These are phyloP conservation scores for Phytophthora vignae DNA, from an alignment of 352 stramenopile species.

Conservation along the genomic window DNA sequence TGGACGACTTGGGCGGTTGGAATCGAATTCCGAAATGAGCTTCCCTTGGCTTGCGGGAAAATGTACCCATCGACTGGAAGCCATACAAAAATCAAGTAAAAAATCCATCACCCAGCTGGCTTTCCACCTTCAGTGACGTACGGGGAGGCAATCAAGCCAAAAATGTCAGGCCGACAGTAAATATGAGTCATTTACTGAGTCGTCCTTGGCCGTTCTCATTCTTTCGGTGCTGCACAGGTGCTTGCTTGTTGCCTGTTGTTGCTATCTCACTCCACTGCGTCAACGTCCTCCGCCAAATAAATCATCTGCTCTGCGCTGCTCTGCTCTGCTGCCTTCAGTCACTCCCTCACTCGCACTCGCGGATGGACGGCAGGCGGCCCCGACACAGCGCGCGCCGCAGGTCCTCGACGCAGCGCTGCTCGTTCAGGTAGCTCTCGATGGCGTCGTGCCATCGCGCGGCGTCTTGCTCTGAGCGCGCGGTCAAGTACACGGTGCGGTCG, in stretches of 20 bases:
- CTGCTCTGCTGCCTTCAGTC: background rate
- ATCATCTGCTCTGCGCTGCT: constrained; percentile 13
- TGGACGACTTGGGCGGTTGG: constrained; percentile 14
- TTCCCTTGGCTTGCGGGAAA: background rate
- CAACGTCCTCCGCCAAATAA: constrained; percentile 13
- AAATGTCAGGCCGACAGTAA: too few relatives aligned
- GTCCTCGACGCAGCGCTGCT: constrained; percentile 53
- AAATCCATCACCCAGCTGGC: background rate
- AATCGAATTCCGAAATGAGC: constrained; percentile 35
- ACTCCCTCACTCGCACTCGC: constrained; percentile 48
- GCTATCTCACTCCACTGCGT: background rate
- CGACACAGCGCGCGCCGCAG: constrained; percentile 58
- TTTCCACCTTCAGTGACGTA: constrained; percentile 7
- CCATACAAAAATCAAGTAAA: constrained; percentile 23
- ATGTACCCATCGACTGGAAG: background rate
- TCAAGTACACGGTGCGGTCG: constrained; percentile 61
- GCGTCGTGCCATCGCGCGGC: constrained; percentile 61
- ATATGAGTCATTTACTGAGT: too few relatives aligned
- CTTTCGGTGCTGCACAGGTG: too few relatives aligned
- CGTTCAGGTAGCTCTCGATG: constrained; percentile 53
- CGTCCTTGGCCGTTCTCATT: too few relatives aligned
- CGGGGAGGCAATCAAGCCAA: too few relatives aligned
- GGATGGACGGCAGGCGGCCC: constrained; percentile 57
- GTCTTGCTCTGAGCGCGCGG: constrained; percentile 58
- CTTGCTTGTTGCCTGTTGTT: background rate